These are phyloP conservation scores for Asterophora lycoperdoides DNA, from an alignment of 768 basidiomycete species.

Conservation along the genomic window DNA sequence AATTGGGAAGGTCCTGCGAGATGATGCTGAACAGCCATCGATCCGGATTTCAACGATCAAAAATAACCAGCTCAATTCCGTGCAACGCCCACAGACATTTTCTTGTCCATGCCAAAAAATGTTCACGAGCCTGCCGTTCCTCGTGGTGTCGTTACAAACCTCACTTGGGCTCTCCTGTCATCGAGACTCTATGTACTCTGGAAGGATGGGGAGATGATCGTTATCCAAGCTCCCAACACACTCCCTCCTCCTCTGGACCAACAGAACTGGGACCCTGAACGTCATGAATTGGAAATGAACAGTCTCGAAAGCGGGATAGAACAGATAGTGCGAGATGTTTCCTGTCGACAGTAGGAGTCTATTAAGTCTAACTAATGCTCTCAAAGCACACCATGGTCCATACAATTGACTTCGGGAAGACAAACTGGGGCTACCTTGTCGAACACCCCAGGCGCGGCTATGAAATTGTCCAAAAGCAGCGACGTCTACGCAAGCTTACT, in stretches of 20 bases:
- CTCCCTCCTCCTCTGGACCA: neutral
- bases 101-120: neutral
- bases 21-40: no score
- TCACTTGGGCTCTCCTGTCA: neutral
- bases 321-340: slow-evolving; percentile 16
- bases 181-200: slow-evolving; percentile 10
- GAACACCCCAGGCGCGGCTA: slow-evolving; percentile 24
- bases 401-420: slow-evolving; percentile 28
- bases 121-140: neutral
- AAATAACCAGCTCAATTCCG: no score
- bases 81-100: neutral
- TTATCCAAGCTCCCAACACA: slow-evolving; percentile 11
- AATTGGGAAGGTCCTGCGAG: no score
- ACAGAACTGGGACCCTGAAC: neutral
- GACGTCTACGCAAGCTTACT: slow-evolving; percentile 20
- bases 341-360: neutral
- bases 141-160: slow-evolving; percentile 5
- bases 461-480: slow-evolving; percentile 26
- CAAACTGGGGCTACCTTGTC: slow-evolving; percentile 35
- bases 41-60: no score
- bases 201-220: slow-evolving; percentile 10
- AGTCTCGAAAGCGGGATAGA: slow-evolving; percentile 13
- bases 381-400: slow-evolving; percentile 27
- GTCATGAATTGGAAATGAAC: slow-evolving; percentile 1
- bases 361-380: slow-evolving; percentile 4